Base-by-base conservation (phyloP, 257 asterid species). In the Catharanthus roseus region DNA sequence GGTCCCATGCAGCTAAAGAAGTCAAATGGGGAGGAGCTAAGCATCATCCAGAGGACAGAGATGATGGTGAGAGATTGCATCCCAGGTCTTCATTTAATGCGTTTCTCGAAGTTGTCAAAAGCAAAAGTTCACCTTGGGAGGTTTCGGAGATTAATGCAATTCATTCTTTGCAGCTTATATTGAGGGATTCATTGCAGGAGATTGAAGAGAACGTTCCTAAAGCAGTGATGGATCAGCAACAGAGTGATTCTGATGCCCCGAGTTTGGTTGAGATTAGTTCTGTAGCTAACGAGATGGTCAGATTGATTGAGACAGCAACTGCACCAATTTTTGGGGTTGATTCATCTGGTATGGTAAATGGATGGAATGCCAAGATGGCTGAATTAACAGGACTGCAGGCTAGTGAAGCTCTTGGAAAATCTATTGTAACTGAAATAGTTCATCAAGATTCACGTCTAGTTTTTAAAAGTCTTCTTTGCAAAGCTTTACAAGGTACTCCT, bases 241-340 rank as follows among this genome's bases (percentile, higher is more conserved):
- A 28, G 50, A 71, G 55, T 55, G 71, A 58, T 67, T 58, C 61
- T 58, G 72, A 62, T 47, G 69, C 65, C 41, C 68, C 72, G 31
- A 42, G 76, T 47, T 10, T 78, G 55, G 78, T 70, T 73, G 87
- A 87, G 61, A 80, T 86, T 69, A 67, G 85, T 68, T 78, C 84
- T 3, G 80, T 80, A 33, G 83, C 86, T 4, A 76, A 38, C 80
- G 88, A 87, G 78, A 82, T 89, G 83, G 87, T 77, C 16, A 75
- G 87, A 50, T 65, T 87, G 78, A 80, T 89, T 34, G 96, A 89
- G 71, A 87, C 86, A 10, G 90, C 92, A 5, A 77, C 76, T 26
- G 90, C 79, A 64, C 96, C 96, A 9, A 83, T 89, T 50, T 87
- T 89, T 53, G 89, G 87, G 58, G 95, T 86, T 16, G 86, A 87